A percentile compares a stretch with the other conserved stretches of the same genome.
phyloP scores from a whole-genome alignment of 495 filamentous ascomycete genomes.

The Hypomontagnella monticulosa region DNA sequence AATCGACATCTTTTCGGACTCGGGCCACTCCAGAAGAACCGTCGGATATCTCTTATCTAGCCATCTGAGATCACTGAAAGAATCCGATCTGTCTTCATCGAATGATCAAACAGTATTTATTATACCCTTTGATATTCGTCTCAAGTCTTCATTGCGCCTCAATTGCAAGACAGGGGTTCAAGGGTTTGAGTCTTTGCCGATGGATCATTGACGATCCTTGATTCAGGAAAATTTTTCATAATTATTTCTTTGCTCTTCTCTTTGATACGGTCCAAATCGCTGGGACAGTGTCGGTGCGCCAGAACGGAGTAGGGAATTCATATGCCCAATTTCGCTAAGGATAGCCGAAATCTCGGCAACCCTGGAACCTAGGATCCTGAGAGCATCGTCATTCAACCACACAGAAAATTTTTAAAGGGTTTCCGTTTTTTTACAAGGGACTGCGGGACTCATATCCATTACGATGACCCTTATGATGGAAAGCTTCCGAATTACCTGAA shows the following conservation, averaged over 20 bases:
- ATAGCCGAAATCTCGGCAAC: conserved; percentile 39
- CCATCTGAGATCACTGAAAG: not conserved
- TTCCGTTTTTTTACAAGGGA: conserved; percentile 23
- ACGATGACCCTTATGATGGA: conserved; percentile 34
- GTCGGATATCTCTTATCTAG: no score
- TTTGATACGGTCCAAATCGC: conserved; percentile 36
- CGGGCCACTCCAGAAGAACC: no score
- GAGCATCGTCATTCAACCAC: conserved; percentile 38
- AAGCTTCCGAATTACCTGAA: conserved; percentile 33
- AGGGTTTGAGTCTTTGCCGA: conserved; percentile 17
- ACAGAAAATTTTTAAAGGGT: conserved; percentile 24
- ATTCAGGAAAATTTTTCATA: conserved; percentile 26
- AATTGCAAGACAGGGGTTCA: conserved; percentile 26
- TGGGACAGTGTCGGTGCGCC: conserved; percentile 39
- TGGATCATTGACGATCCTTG: conserved; percentile 37
- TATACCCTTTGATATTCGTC: conserved; percentile 25
- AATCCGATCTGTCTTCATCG: conserved; percentile 12
- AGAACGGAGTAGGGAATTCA: conserved; percentile 26
- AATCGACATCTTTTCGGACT: not conserved
- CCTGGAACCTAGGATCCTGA: conserved; percentile 38
- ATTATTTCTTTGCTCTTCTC: conserved; percentile 27
- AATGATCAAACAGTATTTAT: conserved; percentile 5
- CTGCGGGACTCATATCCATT: conserved; percentile 31
- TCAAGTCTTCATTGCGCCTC: conserved; percentile 32
- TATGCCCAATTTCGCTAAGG: conserved; percentile 48